Evolutionary conservation across 2,329 filamentous ascomycete genomes (phyloP), one percentile per base, ranked within the genome.

Genomic region (Colletotrichum kahawae): DNA sequence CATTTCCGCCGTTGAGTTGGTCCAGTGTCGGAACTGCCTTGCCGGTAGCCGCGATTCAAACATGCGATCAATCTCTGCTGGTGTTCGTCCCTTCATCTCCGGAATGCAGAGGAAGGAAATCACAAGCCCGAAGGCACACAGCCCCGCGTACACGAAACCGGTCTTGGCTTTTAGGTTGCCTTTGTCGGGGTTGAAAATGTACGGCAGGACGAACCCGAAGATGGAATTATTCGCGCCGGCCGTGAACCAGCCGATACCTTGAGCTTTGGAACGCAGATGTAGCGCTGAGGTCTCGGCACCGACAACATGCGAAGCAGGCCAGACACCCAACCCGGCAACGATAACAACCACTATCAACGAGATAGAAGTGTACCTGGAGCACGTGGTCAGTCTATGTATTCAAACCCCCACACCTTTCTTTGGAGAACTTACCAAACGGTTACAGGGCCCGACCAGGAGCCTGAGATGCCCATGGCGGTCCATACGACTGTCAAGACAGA

Each of bases 41-140:
- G 82, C 76, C 7, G 79, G 75, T 7, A 84, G 67, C n/a, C 71
- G 74, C 38, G 78, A 57, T 54, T 81, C 81, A 74, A 83, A 84
- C 80, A 83, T 81, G 57, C 78, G 78, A 79, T 91, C 88, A 72
- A 91, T 87, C 77, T 90, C 88, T 48, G 82, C 82, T 1, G 85
- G 81, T 2, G 81, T 87, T 24, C 87, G 80, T 5, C 87, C 87
- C 79, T 87, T 88, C 82, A 90, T 90, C 78, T 92, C 90, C 0
- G 90, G 90, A 1, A 91, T 81, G 43, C 83, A 82, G 13, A 84
- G 81, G 82, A 84, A 92, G 0, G 86, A 84, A 0, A 86, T 60
- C 2, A 81, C 70, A 4, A 84, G 79, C 21, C 83, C 82, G 2
- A 85, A 69, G 3, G 82, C 73, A 76, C 84, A 85, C 14, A 84